Evolutionary conservation across 2,329 filamentous ascomycete genomes (phyloP), one percentile per base, ranked within the genome.

Genomic region (Fusarium brevicatenulatum): DNA sequence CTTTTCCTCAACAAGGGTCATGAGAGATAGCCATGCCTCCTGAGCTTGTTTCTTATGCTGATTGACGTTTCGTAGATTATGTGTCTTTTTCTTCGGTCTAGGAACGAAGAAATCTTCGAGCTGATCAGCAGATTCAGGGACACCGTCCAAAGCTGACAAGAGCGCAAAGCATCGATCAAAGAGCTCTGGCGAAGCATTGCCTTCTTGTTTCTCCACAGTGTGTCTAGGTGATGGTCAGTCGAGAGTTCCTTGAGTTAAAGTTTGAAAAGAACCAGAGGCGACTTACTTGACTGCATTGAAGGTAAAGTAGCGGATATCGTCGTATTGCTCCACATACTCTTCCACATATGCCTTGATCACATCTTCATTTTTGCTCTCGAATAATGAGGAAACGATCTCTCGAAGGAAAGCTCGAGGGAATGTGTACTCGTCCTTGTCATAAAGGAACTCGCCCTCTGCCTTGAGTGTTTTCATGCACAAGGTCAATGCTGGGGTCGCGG

Each of bases 261-360:
- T 28, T 25, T 9, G 10, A n/a, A n/a, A 7, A 5, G 80, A 79
- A 37, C 21, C 13, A n/a, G 23, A 54, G 85, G 23, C 7, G 21
- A 85, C 91, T 76, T 88, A 94, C 91, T 89, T 89, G 75, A 97
- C 85, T 19, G 89, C 89, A 76, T 91, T 87, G 79, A 97, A 93
- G 1, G 94, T 94, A 81, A 93, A 94, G 81, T 92, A 97, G 72
- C 94, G 88, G 68, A 98, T 87, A 81, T 98, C 96, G 77, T 96
- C 93, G 79, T 91, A 95, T 80, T 92, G 87, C 79, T 93, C 91
- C 55, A 95, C 86, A 79, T 91, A 98, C 73, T 94, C 94, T 65
- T 93, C 89, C 32, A 92, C 86, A 72, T 95, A 98, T 62, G 94
- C 91, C 52, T 90, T 86, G 56, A 91, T 88, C n/a, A 91, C 85